Percentiles rank a stretch among this genome's conserved stretches.
Conservation (phyloP, 2,329 filamentous ascomycete genomes). For the Diaporthe batatas region DNA sequence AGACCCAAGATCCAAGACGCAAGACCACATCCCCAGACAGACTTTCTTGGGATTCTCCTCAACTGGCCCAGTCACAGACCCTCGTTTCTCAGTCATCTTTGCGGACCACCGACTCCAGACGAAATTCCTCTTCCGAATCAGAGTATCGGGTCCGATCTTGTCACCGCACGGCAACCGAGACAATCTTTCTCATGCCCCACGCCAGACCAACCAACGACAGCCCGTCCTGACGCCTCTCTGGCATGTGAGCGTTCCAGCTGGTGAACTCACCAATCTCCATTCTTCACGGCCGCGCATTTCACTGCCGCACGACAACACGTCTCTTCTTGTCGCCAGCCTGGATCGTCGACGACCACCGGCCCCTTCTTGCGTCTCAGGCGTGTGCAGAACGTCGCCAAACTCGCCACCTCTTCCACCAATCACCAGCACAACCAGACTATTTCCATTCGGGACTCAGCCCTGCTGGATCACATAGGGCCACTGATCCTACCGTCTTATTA, state of each 20-base stretch:
- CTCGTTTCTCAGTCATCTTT: background rate
- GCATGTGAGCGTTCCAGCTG: slow-evolving; percentile 40
- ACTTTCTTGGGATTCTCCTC: background rate
- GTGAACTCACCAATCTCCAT: slow-evolving; percentile 30
- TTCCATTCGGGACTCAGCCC: background rate
- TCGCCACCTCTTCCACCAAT: background rate
- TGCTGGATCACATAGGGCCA: background rate
- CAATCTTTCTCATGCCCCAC: slow-evolving; percentile 29
- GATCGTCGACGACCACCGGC: background rate
- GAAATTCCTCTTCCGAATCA: slow-evolving; percentile 29
- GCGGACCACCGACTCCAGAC: slow-evolving; percentile 10
- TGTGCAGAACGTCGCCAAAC: background rate
- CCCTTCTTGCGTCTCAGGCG: slow-evolving; percentile 4
- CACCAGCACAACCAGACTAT: background rate
- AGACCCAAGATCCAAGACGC: too few relatives aligned
- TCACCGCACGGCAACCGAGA: slow-evolving; percentile 24
- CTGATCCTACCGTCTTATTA: background rate
- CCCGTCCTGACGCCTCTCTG: slow-evolving; percentile 34
- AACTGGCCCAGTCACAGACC: background rate
- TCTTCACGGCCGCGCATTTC: slow-evolving; percentile 27
- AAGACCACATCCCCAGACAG: slow-evolving; percentile 4
- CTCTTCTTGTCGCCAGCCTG: slow-evolving; percentile 16
- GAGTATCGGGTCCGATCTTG: slow-evolving; percentile 25
- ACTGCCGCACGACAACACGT: slow-evolving; percentile 29
- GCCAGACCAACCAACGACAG: slow-evolving; percentile 20